Percentiles rank a stretch among this genome's conserved stretches.
Conservation (phyloP, 2,329 filamentous ascomycete genomes). For the Septoria petroselini region DNA sequence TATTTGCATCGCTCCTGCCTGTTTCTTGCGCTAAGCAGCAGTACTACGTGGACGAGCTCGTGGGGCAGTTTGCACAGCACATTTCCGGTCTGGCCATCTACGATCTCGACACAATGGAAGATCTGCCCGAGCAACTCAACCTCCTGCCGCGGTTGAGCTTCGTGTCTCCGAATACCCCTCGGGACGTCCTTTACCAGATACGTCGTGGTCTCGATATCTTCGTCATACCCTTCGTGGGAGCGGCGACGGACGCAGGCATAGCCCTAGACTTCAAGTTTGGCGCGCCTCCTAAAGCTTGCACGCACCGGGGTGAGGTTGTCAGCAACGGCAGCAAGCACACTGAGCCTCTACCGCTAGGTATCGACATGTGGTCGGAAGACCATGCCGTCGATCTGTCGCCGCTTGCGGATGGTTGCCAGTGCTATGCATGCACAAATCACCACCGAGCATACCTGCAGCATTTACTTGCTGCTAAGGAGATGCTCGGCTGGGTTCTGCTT, state of each 20-base stretch:
- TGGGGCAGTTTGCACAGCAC: constrained; percentile 57
- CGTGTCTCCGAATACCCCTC: constrained; percentile 66
- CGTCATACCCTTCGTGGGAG: constrained; percentile 70
- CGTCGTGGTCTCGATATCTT: constrained; percentile 76
- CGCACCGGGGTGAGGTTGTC: constrained; percentile 4
- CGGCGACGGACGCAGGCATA: constrained; percentile 77
- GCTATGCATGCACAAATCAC: constrained; percentile 80
- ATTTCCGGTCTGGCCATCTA: constrained; percentile 76
- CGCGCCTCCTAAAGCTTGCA: neutral
- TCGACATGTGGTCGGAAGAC: constrained; percentile 69
- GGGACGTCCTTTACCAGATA: constrained; percentile 73
- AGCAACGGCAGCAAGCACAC: constrained; percentile 16
- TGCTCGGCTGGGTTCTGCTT: constrained; percentile 91
- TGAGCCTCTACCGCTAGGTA: constrained; percentile 56
- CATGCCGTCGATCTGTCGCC: constrained; percentile 64
- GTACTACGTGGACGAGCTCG: constrained; percentile 72
- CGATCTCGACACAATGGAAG: constrained; percentile 64
- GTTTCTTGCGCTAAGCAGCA: constrained; percentile 71
- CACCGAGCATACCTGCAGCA: constrained; percentile 87
- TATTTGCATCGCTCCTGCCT: constrained; percentile 67
- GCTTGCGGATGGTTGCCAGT: constrained; percentile 63
- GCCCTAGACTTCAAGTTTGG: constrained; percentile 73
- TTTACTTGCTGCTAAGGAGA: constrained; percentile 84
- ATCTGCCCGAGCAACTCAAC: constrained; percentile 60
- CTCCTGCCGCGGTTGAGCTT: constrained; percentile 72